Evolutionary conservation across 805 yeast species (phyloP), one percentile per base, ranked within the genome.

Genomic region (Kluyveromyces aestuarii): DNA sequence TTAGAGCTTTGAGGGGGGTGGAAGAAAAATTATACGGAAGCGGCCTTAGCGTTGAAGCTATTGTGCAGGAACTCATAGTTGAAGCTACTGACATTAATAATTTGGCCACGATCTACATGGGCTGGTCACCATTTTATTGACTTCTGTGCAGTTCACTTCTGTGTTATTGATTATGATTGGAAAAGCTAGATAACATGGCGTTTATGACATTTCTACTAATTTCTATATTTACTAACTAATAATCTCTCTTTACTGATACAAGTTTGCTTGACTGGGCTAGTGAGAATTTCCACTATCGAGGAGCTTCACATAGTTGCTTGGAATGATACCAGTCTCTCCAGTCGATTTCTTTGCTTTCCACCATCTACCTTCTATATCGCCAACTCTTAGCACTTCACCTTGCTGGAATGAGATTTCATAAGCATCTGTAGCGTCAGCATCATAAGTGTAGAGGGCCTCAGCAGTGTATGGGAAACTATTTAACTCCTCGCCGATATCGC

Each of bases 301-400:
- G 52, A 89, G 72, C 66, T 87, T 87, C 44, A 91, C 90, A 62
- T 91, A 91, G 67, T 91, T 93, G 59, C 95, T 84, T 45, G 99
- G 98, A 67, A 96, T 89, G 59, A 91, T 91, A 56, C 98, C 99
- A 41, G 88, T 85, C 64, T 89, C 93, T 35, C 99, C 99, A 56
- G 80, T 84, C 8, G 84, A 75, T 61, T 90, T 79, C 65, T 85
- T 80, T 39, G 96, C 97, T 69, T 89, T 96, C 98, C 98, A 91
- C 99, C 99, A 91, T 69, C 95, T 82, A 42, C 97, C 97, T 55
- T 86, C 86, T 49, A 88, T 87, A 61, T 91, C 97, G 56, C 87
- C 87, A 35, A 91, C 95, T 59, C 83, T 88, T 65, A 91, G 75
- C n/a, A 88, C 71, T 66, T 91, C 98, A 48, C 93, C 96, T 66